Evolutionary conservation across 345 rosid genomes (phyloP), one percentile per base, ranked within the genome.

Genomic region (Melaleuca quinquenervia): DNA sequence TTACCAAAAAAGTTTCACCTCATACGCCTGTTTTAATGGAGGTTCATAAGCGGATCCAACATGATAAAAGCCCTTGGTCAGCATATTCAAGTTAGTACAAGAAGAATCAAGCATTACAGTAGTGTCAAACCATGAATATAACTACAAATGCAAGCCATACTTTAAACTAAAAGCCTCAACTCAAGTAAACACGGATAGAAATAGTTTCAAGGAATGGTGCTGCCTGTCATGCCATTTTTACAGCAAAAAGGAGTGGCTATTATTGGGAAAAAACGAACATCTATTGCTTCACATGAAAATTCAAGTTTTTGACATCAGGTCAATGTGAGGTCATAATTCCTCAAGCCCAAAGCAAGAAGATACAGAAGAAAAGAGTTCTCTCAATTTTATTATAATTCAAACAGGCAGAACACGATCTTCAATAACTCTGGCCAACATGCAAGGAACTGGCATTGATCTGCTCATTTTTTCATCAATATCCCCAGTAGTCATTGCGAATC

Each of bases 401-500:
- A 74, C 90, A 36, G 29, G 80, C 83, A 55, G 74, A 82, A 82
- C 84, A 56, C 52, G 24, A 51, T 32, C 58, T 85, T 64, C 45
- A 36, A 51, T 50, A 52, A 55, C 36, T 51, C 26, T 50, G 84
- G 62, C 84, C 84, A 51, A 52, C 24, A 27, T 49, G 51, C 11
- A 80, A 13, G 21, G 85, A 49, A 36, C n/a, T 32, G 85, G 76
- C 36, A 60, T 22, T 84, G 76, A 32, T 45, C 36, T 18, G 50
- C 55, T 70, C 78, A 88, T 60, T 87, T 85, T 74, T 70, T 54
- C 83, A 82, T 92, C 91, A 95, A 88, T 94, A 96, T 80, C 99
- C 99, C 98, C 97, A 97, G 87, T 95, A 56, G 90, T 96, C 99
- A 20, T 96, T 96, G 84, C 99, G 95, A 91, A 97, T 97, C 89